Conservation (phyloP, 2,329 filamentous ascomycete species). For the Fusarium temperatum region DNA sequence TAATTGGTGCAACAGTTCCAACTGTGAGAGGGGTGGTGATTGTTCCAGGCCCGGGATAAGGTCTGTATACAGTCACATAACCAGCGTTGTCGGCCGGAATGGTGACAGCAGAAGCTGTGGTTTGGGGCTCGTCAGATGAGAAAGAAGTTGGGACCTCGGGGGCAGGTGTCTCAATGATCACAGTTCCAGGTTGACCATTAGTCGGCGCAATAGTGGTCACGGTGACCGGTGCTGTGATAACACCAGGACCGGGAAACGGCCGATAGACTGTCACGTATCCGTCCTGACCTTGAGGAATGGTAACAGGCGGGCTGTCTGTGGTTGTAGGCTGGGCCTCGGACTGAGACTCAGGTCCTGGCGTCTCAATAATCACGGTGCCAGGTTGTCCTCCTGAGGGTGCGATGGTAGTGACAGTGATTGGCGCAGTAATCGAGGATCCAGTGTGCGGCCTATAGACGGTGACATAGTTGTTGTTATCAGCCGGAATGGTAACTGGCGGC, state of each 20-base stretch:
- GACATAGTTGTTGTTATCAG: conserved; percentile 6
- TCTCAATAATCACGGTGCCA: conserved; percentile 30
- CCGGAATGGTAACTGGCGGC: conserved; percentile 3
- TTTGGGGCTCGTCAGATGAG: not conserved
- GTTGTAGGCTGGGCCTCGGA: not conserved
- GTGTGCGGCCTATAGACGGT: conserved; percentile 28
- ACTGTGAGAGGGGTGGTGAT: conserved; percentile 24
- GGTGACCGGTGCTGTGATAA: conserved; percentile 22
- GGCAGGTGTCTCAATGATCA: conserved; percentile 25
- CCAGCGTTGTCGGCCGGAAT: conserved; percentile 3
- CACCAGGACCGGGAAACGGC: conserved; percentile 18
- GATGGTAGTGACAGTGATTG: conserved; percentile 32
- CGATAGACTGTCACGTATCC: conserved; percentile 25
- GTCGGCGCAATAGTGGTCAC: conserved; percentile 18
- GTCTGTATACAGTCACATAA: conserved; percentile 27
- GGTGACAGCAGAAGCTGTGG: conserved; percentile 10
- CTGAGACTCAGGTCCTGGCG: conserved; percentile 8
- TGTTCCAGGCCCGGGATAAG: conserved; percentile 20
- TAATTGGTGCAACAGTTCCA: conserved; percentile 12
- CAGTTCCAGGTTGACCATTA: conserved; percentile 26
- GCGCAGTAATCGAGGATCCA: conserved; percentile 19
- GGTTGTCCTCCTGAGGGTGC: conserved; percentile 27
- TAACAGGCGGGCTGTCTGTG: conserved; percentile 8
- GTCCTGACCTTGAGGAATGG: conserved; percentile 27
- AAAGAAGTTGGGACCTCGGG: not conserved